Conservation (phyloP, 129 eudicot species). For the Flaveria brownii region DNA sequence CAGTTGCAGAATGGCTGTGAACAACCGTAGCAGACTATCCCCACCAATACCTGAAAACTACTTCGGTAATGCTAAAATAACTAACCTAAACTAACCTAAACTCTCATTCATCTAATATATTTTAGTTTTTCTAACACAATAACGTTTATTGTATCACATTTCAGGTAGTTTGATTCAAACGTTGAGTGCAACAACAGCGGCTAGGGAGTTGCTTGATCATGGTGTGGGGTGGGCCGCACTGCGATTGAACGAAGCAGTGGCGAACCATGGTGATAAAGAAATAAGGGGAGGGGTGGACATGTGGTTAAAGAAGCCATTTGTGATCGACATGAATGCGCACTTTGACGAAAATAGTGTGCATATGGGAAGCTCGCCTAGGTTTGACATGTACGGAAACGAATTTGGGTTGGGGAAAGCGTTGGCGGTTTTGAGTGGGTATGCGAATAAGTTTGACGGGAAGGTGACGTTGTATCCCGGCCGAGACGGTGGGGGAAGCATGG, state of each 20-base stretch:
- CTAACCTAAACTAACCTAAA: too few species aligned
- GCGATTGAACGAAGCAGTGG: slow-evolving; percentile 12
- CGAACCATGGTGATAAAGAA: slow-evolving; percentile 13
- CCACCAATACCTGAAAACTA: slow-evolving; percentile 51
- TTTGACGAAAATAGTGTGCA: slow-evolving; percentile 3
- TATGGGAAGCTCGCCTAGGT: slow-evolving; percentile 22
- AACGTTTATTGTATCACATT: not conserved
- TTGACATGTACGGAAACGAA: slow-evolving; percentile 24
- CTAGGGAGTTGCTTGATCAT: slow-evolving; percentile 17
- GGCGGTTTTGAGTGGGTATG: slow-evolving; percentile 25
- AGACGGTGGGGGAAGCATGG: slow-evolving; percentile 44
- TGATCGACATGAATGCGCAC: not conserved
- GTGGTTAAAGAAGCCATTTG: slow-evolving; percentile 24
- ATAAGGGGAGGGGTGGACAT: not conserved
- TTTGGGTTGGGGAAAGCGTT: slow-evolving; percentile 29
- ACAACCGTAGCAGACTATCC: slow-evolving; percentile 40
- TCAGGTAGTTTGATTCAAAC: slow-evolving; percentile 4
- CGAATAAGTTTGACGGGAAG: slow-evolving; percentile 26
- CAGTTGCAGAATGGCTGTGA: slow-evolving; percentile 24
- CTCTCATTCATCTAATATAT: too few species aligned
- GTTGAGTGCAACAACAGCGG: not conserved
- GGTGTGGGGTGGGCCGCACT: slow-evolving; percentile 20
- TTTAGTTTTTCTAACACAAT: too few species aligned
- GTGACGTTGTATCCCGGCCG: slow-evolving; percentile 17
- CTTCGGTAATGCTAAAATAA: slow-evolving; percentile 35